These are phyloP conservation scores for Penicillium ucsense DNA, from an alignment of 495 filamentous ascomycete species.

Conservation along the genomic window DNA sequence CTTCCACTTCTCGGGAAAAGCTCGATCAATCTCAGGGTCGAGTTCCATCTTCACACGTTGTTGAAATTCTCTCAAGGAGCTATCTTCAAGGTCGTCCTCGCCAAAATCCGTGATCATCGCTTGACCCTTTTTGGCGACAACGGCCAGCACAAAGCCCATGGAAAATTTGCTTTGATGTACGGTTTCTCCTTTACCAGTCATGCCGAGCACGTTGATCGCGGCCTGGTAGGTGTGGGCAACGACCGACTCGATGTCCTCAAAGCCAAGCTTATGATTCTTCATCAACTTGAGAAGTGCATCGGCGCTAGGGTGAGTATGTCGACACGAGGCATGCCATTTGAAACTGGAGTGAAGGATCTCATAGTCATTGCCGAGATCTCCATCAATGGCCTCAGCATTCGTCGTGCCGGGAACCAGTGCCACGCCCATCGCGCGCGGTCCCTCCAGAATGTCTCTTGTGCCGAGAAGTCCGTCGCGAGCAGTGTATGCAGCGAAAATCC, in stretches of 20 bases:
- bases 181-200: constrained; percentile 21
- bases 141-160: constrained; percentile 31
- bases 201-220: constrained; percentile 22
- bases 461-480: constrained; percentile 21
- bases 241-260: constrained; percentile 24
- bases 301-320: constrained; percentile 28
- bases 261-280: constrained; percentile 16
- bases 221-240: constrained; percentile 23
- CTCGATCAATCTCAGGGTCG: constrained; percentile 20
- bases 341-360: constrained; percentile 23
- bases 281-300: constrained; percentile 25
- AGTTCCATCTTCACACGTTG: constrained; percentile 20
- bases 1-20: constrained; percentile 23
- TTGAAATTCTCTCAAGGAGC: constrained; percentile 19
- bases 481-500: constrained; percentile 27
- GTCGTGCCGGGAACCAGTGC: constrained; percentile 18
- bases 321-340: constrained; percentile 31
- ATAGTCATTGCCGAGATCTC: constrained; percentile 16
- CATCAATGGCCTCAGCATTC: constrained; percentile 20
- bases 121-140: constrained; percentile 26
- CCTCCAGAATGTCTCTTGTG: constrained; percentile 26
- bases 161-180: constrained; percentile 32
- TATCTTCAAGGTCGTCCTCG: constrained; percentile 19
- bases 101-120: constrained; percentile 30
- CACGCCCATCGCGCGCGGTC: constrained; percentile 23